These are phyloP conservation scores for Mortierella sp. DNA, from an alignment of 371 early-diverging fungal species.

Conservation along the genomic window DNA sequence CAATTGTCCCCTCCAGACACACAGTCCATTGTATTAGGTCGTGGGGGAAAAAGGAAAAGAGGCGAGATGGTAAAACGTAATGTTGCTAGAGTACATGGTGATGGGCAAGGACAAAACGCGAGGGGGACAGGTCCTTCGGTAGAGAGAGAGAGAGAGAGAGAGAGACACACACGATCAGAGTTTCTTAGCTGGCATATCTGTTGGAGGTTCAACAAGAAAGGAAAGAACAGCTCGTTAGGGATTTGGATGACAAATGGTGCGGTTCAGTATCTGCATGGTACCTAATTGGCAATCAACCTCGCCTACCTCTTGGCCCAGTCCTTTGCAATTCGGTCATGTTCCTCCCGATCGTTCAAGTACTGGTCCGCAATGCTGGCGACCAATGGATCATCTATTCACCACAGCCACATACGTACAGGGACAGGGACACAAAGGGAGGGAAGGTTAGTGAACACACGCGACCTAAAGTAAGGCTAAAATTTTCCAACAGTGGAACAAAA, in stretches of 20 bases:
- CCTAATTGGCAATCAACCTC: too few relatives aligned
- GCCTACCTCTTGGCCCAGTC: constrained; percentile 91
- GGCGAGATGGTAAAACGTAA: too few relatives aligned
- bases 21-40: too few relatives aligned
- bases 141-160: too few relatives aligned
- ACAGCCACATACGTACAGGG: too few relatives aligned
- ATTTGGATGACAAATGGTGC: neutral
- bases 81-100: too few relatives aligned
- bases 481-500: neutral
- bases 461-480: neutral
- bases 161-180: neutral
- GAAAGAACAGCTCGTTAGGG: neutral
- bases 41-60: too few relatives aligned
- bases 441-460: neutral
- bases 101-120: too few relatives aligned
- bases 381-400: constrained; percentile 83
- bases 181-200: constrained; percentile 26
- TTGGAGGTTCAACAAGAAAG: neutral
- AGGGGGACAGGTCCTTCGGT: too few relatives aligned
- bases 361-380: constrained; percentile 94
- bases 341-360: constrained; percentile 85
- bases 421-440: neutral
- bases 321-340: constrained; percentile 91
- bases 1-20: neutral
- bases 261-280: too few relatives aligned